These are phyloP conservation scores for Xerocomellus dryophilus DNA, from an alignment of 768 basidiomycete species.

Conservation along the genomic window DNA sequence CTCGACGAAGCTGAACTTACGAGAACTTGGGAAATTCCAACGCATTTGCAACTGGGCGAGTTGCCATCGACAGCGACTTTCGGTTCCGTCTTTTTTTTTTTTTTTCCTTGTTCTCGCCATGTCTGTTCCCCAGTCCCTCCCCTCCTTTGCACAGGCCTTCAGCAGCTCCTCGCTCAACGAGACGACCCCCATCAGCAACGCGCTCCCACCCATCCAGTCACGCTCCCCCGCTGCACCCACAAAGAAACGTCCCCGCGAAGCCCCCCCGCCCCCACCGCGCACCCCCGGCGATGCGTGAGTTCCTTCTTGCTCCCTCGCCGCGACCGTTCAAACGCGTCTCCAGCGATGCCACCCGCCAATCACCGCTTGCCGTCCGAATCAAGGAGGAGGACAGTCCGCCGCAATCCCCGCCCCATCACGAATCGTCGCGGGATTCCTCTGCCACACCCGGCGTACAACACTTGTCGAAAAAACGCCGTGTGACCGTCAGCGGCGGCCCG, in stretches of 20 bases:
- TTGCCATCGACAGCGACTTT: background rate
- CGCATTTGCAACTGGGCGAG: background rate
- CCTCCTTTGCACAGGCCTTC: slow-evolving; percentile 79
- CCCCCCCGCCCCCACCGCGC: slow-evolving; percentile 27
- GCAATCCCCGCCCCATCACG: slow-evolving; percentile 24
- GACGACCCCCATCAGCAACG: slow-evolving; percentile 49
- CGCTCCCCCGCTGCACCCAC: slow-evolving; percentile 36
- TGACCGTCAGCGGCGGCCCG: slow-evolving; percentile 57
- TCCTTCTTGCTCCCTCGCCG: background rate
- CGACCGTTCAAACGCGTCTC: slow-evolving; percentile 14
- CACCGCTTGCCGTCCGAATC: slow-evolving; percentile 48
- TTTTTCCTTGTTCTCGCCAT: slow-evolving; percentile 25
- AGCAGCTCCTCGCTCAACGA: slow-evolving; percentile 52
- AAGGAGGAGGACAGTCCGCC: slow-evolving; percentile 57
- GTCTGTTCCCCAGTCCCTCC: slow-evolving; percentile 61
- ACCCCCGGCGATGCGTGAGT: slow-evolving; percentile 45
- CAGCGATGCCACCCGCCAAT: slow-evolving; percentile 37
- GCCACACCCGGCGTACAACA: slow-evolving; percentile 43
- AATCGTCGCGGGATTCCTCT: slow-evolving; percentile 19
- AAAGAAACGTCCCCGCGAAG: slow-evolving; percentile 47
- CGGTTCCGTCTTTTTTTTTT: slow-evolving; percentile 15
- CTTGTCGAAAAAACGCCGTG: slow-evolving; percentile 60
- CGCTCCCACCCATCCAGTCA: slow-evolving; percentile 64
- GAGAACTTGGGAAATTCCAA: slow-evolving; percentile 3
- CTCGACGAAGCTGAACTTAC: background rate